A percentile compares a stretch with the other conserved stretches of the same genome.
Conservation (phyloP, 768 basidiomycete genomes). For the Kwoniella europaea region DNA sequence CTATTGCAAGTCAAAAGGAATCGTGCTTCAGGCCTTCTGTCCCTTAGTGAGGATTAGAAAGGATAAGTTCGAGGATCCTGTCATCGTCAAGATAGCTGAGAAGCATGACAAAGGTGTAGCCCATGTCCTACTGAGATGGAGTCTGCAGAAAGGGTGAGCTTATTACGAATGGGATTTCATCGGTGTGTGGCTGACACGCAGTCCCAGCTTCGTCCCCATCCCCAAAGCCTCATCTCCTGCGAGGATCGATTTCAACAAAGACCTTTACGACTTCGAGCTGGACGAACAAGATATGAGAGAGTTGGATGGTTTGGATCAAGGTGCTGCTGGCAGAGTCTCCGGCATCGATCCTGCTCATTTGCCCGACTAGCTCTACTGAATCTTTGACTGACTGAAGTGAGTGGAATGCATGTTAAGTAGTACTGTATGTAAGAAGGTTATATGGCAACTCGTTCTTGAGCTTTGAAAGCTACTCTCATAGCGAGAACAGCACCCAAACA, state of each 20-base stretch:
- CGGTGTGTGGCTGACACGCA: not conserved
- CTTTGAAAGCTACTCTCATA: constrained; percentile 20
- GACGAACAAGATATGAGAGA: constrained; percentile 31
- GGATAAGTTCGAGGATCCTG: constrained; percentile 42
- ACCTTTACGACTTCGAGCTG: constrained; percentile 28
- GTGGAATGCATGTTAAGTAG: not conserved
- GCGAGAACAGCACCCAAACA: constrained; percentile 24
- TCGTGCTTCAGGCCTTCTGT: constrained; percentile 61
- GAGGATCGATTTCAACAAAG: constrained; percentile 21
- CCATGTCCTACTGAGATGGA: constrained; percentile 62
- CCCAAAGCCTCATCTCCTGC: constrained; percentile 22
- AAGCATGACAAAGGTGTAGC: constrained; percentile 56
- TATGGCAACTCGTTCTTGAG: constrained; percentile 13
- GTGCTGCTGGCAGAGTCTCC: constrained; percentile 22
- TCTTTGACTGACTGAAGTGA: not conserved
- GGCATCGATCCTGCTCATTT: constrained; percentile 25
- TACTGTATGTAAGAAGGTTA: not conserved
- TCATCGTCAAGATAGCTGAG: constrained; percentile 38
- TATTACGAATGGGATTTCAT: not conserved
- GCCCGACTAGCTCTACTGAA: constrained; percentile 12
- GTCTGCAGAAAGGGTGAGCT: constrained; percentile 61
- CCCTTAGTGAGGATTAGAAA: constrained; percentile 64
- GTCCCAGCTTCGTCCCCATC: constrained; percentile 23
- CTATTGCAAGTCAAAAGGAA: constrained; percentile 69
- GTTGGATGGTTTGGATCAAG: constrained; percentile 23